These are phyloP conservation scores for Hygrocybe coccinea DNA, from an alignment of 768 basidiomycete species.

Conservation along the genomic window DNA sequence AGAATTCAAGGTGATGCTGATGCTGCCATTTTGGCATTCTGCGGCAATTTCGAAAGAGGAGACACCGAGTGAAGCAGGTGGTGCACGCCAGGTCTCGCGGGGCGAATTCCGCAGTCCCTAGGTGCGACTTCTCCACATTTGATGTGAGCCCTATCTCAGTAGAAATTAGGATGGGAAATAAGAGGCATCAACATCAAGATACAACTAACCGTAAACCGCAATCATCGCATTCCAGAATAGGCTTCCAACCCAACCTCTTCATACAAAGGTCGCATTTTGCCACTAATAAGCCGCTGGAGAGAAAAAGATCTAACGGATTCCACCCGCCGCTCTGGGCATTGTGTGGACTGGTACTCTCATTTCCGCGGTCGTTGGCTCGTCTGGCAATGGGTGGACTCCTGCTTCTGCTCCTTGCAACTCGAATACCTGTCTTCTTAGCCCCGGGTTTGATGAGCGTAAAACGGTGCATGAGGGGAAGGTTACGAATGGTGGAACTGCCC, in stretches of 20 bases:
- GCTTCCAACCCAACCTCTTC: slow-evolving; percentile 83
- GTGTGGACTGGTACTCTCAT: neutral
- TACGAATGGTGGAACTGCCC: slow-evolving; percentile 65
- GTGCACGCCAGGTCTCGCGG: slow-evolving; percentile 27
- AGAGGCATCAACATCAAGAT: slow-evolving; percentile 3
- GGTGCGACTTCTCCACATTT: slow-evolving; percentile 85
- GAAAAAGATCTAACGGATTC: slow-evolving; percentile 77
- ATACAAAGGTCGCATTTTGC: slow-evolving; percentile 79
- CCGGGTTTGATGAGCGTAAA: slow-evolving; percentile 86
- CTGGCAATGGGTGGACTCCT: slow-evolving; percentile 1
- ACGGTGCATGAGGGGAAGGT: slow-evolving; percentile 64
- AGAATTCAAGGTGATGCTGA: neutral
- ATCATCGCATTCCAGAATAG: slow-evolving; percentile 83
- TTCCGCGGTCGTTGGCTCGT: neutral
- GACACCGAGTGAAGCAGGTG: slow-evolving; percentile 30
- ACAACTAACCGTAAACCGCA: slow-evolving; percentile 64
- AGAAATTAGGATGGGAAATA: slow-evolving; percentile 11
- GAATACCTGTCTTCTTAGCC: slow-evolving; percentile 31
- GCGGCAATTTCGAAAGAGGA: slow-evolving; percentile 39
- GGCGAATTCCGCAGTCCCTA: slow-evolving; percentile 66
- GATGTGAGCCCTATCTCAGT: slow-evolving; percentile 60
- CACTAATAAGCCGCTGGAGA: slow-evolving; percentile 64
- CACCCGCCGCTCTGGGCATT: slow-evolving; percentile 31
- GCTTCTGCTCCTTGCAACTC: slow-evolving; percentile 21
- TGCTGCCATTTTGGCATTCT: slow-evolving; percentile 29